Conservation (phyloP, 2,329 filamentous ascomycete genomes). For the Penicillium corylophilum region DNA sequence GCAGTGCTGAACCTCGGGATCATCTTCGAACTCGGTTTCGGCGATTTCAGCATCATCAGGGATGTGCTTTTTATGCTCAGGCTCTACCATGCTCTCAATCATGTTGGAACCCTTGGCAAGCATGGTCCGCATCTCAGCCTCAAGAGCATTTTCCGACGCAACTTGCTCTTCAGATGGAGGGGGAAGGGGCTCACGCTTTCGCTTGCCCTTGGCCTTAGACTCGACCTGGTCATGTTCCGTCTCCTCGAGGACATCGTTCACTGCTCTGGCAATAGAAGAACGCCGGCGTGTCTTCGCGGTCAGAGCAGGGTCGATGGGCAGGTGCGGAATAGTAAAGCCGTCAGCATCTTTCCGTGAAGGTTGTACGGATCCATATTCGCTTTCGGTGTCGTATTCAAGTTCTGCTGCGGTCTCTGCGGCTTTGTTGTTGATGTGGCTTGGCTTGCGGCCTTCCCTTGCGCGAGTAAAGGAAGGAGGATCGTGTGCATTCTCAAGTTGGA, state of each 20-base stretch:
- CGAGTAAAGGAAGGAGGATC: conserved; percentile 77
- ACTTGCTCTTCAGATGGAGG: conserved; percentile 60
- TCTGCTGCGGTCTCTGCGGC: conserved; percentile 40
- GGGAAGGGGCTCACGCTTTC: conserved; percentile 36
- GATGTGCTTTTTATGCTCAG: conserved; percentile 47
- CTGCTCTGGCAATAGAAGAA: conserved; percentile 20
- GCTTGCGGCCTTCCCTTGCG: conserved; percentile 59
- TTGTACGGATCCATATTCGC: conserved; percentile 23
- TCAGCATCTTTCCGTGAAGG: conserved; percentile 59
- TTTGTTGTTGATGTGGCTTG: conserved; percentile 39
- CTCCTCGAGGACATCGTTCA: conserved; percentile 25
- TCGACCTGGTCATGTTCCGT: conserved; percentile 19
- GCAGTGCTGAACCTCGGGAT: conserved; percentile 82
- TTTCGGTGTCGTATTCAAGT: conserved; percentile 44
- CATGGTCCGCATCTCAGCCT: conserved; percentile 68
- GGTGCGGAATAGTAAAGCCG: conserved; percentile 64
- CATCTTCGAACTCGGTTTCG: conserved; percentile 82
- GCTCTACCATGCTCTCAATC: conserved; percentile 27
- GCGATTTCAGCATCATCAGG: conserved; percentile 59
- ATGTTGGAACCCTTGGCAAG: conserved; percentile 48
- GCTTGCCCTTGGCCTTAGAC: conserved; percentile 30
- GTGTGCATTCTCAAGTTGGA: conserved; percentile 62
- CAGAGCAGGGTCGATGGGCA: conserved; percentile 48
- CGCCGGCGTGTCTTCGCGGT: conserved; percentile 23
- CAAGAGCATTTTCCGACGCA: conserved; percentile 60